Conservation (phyloP, 371 early-diverging fungal species). For the Batkoa obscura region DNA sequence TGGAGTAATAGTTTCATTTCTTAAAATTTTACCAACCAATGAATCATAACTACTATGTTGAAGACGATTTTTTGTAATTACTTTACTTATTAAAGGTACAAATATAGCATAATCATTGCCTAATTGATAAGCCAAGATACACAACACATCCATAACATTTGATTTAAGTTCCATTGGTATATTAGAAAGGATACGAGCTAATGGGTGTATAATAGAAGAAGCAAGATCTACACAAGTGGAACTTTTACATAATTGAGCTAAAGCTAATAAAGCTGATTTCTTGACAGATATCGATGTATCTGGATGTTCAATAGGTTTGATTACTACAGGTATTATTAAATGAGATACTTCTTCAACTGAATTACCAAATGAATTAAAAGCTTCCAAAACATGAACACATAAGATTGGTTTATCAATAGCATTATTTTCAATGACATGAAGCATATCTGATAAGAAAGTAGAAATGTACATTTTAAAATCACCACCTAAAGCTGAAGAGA, state of each 20-base stretch:
- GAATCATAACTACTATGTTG: background rate
- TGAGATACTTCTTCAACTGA: conserved; percentile 89
- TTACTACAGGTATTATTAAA: conserved; percentile 74
- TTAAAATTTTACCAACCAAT: background rate
- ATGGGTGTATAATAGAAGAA: conserved; percentile 75
- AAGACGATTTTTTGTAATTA: background rate
- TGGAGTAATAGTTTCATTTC: background rate
- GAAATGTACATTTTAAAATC: conserved; percentile 76
- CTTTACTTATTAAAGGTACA: conserved; percentile 43
- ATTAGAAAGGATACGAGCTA: conserved; percentile 54
- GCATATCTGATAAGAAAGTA: conserved; percentile 32
- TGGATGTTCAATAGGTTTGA: conserved; percentile 55
- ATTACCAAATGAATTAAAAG: conserved; percentile 66
- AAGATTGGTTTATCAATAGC: conserved; percentile 44
- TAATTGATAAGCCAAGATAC: conserved; percentile 67
- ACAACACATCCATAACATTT: conserved; percentile 64
- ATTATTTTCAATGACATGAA: conserved; percentile 64
- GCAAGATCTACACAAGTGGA: conserved; percentile 80
- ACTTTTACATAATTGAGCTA: conserved; percentile 54
- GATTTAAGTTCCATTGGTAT: conserved; percentile 31
- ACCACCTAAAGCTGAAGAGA: conserved; percentile 66
- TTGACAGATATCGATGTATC: conserved; percentile 45
- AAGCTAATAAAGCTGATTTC: conserved; percentile 53
- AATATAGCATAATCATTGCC: conserved; percentile 77
- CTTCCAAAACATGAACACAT: conserved; percentile 61